A percentile compares a stretch with the other conserved stretches of the same genome.
Evolutionary conservation across 2,329 filamentous ascomycete species (phyloP).

Genomic region (Aspergillus sergii): DNA sequence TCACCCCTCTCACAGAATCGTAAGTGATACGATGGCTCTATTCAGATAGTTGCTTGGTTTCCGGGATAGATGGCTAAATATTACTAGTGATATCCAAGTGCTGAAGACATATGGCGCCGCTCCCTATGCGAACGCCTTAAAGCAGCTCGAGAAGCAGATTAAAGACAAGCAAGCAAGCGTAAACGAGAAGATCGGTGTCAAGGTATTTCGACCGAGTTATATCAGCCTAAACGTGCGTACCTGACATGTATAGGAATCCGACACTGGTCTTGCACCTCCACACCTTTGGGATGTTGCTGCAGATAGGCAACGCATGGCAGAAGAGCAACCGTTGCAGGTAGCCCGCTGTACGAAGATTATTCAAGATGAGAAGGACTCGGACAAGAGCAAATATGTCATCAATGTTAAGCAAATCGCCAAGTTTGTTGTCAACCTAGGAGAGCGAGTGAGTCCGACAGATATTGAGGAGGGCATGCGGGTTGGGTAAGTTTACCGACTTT

Average conservation of each 20-base stretch:
- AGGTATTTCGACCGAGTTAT: conserved; percentile 35
- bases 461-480: conserved; percentile 99
- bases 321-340: conserved; percentile 97
- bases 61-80: conserved; percentile 34
- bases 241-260: conserved; percentile 73
- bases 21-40: conserved; percentile 50
- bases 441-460: conserved; percentile 95
- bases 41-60: neutral
- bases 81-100: conserved; percentile 89
- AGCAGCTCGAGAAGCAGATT: conserved; percentile 98
- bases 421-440: conserved; percentile 96
- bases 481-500: conserved; percentile 56
- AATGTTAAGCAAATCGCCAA: conserved; percentile 99
- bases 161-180: conserved; percentile 98
- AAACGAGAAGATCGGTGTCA: conserved; percentile 90
- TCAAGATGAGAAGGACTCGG: conserved; percentile 88
- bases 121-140: conserved; percentile 88
- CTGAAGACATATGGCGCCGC: conserved; percentile 98
- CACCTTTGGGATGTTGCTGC: conserved; percentile 99
- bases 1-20: conserved; percentile 95
- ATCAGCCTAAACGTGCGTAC: conserved; percentile 18
- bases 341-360: conserved; percentile 99
- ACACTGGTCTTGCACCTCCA: conserved; percentile 95
- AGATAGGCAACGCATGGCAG: conserved; percentile 96
- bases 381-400: conserved; percentile 99